Conservation (phyloP, 2,329 filamentous ascomycete species). For the Chaetomiaceae sp. region DNA sequence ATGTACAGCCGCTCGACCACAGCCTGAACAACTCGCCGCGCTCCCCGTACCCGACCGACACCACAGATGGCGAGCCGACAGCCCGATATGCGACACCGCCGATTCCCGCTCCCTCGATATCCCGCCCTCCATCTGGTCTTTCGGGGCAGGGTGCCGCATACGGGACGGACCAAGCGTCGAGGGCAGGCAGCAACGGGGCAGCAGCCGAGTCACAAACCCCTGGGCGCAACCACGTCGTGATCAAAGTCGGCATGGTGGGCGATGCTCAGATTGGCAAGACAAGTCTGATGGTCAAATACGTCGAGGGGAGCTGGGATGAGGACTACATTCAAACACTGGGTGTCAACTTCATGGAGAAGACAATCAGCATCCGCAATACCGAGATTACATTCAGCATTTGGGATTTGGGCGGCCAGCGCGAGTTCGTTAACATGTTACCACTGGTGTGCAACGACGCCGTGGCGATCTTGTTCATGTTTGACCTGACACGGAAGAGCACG, state of each 20-base stretch:
- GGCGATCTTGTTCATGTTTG: constrained; percentile 99
- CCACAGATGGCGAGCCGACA: constrained; percentile 38
- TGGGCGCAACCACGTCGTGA: constrained; percentile 74
- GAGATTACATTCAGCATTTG: constrained; percentile 99
- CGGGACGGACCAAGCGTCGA: constrained; percentile 42
- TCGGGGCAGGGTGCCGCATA: constrained; percentile 41
- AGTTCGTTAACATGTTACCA: constrained; percentile 99
- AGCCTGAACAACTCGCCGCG: constrained; percentile 38
- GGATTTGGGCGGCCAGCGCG: constrained; percentile 95
- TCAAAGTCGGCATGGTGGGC: constrained; percentile 99
- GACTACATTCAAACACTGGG: constrained; percentile 98
- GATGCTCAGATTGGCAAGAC: constrained; percentile 99
- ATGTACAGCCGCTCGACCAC: constrained; percentile 50
- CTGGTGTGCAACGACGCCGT: constrained; percentile 99
- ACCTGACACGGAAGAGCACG: constrained; percentile 94
- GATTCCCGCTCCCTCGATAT: constrained; percentile 43
- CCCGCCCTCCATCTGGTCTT: constrained; percentile 53
- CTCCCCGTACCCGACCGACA: constrained; percentile 36
- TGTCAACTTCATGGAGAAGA: constrained; percentile 99
- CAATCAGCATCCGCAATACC: constrained; percentile 97
- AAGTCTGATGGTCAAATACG: constrained; percentile 98
- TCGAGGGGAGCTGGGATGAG: constrained; percentile 98
- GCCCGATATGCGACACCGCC: constrained; percentile 46
- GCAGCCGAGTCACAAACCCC: constrained; percentile 36
- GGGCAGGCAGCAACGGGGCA: constrained; percentile 37